A percentile compares a stretch with the other conserved stretches of the same genome.
These are phyloP conservation scores for Nicotiana knightiana DNA, from an alignment of 257 asterid genomes.

Conservation along the genomic window DNA sequence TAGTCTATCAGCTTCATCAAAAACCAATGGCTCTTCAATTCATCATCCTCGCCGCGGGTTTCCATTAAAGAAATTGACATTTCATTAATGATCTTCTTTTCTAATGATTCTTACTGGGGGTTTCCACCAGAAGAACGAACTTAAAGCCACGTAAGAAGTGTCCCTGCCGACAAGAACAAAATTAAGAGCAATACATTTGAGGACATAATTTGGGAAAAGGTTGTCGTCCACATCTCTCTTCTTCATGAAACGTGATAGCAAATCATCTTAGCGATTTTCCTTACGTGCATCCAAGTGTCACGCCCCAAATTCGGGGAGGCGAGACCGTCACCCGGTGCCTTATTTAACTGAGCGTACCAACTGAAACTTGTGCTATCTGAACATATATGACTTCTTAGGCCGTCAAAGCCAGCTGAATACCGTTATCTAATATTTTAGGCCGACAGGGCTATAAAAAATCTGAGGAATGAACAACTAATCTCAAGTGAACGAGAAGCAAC, in stretches of 20 bases:
- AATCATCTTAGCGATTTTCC: slow-evolving; percentile 61
- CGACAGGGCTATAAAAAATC: too few relatives aligned
- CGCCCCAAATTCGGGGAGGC: too few relatives aligned
- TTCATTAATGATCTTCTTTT: slow-evolving; percentile 39
- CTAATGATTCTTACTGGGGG: too few relatives aligned
- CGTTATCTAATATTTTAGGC: too few relatives aligned
- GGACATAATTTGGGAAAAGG: slow-evolving; percentile 33
- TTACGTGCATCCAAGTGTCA: slow-evolving; percentile 44
- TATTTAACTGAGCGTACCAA: too few relatives aligned
- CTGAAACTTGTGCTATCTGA: too few relatives aligned
- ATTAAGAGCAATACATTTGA: slow-evolving; percentile 69
- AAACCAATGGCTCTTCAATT: slow-evolving; percentile 62
- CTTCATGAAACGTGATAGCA: slow-evolving; percentile 69
- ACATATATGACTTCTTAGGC: too few relatives aligned
- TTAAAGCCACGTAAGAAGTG: slow-evolving; percentile 80
- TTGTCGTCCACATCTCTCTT: slow-evolving; percentile 55
- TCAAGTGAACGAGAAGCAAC: too few relatives aligned
- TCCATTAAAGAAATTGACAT: slow-evolving; percentile 30
- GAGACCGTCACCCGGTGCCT: too few relatives aligned
- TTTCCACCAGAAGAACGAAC: slow-evolving; percentile 41
- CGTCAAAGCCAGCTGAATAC: too few relatives aligned
- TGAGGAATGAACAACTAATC: too few relatives aligned
- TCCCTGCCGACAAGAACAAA: slow-evolving; percentile 78
- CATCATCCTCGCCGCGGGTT: slow-evolving; percentile 54
- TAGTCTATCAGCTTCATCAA: slow-evolving; percentile 67